Percentiles rank a stretch among this genome's conserved stretches.
These are phyloP conservation scores for Atalantia buxifolia DNA, from an alignment of 345 rosid species.

Conservation along the genomic window DNA sequence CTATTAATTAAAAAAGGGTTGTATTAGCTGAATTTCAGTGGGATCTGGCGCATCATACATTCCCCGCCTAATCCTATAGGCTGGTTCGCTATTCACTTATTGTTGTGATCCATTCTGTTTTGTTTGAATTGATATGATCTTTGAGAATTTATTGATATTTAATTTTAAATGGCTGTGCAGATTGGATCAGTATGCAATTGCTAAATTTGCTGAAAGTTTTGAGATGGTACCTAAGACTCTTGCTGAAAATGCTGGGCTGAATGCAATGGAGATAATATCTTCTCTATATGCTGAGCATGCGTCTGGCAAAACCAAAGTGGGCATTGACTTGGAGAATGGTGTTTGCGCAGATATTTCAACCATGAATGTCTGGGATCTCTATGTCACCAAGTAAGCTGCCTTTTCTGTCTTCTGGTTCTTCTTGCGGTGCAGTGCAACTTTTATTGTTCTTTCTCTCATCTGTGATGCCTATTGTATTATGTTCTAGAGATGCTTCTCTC, in stretches of 20 bases:
- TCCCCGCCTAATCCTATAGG: not conserved
- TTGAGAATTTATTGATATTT: not conserved
- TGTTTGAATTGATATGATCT: not conserved
- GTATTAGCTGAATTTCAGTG: not conserved
- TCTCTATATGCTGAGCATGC: constrained; percentile 90
- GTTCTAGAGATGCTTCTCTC: not conserved
- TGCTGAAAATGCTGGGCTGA: constrained; percentile 95
- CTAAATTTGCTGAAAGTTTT: constrained; percentile 96
- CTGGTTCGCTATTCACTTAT: not conserved
- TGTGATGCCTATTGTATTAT: not conserved
- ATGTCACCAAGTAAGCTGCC: constrained; percentile 69
- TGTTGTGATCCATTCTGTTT: not conserved
- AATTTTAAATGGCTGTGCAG: constrained; percentile 37
- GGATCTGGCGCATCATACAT: not conserved
- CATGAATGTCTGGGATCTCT: constrained; percentile 80
- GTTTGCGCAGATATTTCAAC: constrained; percentile 69
- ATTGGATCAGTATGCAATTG: constrained; percentile 91
- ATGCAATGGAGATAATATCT: constrained; percentile 92
- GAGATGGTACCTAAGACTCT: constrained; percentile 92
- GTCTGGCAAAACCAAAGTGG: constrained; percentile 81
- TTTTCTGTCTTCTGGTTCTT: not conserved
- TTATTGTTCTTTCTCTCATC: not conserved
- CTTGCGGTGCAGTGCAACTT: not conserved
- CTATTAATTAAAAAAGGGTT: not conserved
- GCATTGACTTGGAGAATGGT: constrained; percentile 85